Percentiles rank a stretch among this genome's conserved stretches.
phyloP scores from a whole-genome alignment of 1,284 basidiomycete species.

The Ganoderma boninense region DNA sequence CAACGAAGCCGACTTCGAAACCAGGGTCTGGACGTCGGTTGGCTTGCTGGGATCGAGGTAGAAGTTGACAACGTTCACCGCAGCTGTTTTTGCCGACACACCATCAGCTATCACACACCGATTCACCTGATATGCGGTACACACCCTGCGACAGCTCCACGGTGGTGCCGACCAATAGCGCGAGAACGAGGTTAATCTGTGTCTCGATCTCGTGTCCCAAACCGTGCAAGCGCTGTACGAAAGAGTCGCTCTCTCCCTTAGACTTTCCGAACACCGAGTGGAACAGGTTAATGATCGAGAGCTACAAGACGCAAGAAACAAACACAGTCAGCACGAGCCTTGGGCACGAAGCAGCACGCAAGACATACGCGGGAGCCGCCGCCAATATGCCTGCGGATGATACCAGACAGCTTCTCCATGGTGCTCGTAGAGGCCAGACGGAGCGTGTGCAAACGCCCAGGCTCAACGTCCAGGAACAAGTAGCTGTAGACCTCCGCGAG shows the following conservation, averaged over 20 bases:
- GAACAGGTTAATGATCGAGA: constrained; percentile 58
- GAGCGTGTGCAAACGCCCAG: constrained; percentile 61
- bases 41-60: constrained; percentile 59
- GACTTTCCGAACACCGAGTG: constrained; percentile 54
- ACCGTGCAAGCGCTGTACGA: constrained; percentile 64
- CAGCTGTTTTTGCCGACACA: constrained; percentile 41
- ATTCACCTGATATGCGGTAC: constrained; percentile 29
- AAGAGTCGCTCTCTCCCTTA: constrained; percentile 48
- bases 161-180: constrained; percentile 72
- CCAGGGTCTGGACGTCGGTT: constrained; percentile 44
- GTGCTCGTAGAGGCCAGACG: constrained; percentile 59
- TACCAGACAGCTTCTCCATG: constrained; percentile 58
- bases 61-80: constrained; percentile 63
- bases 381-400: constrained; percentile 55
- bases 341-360: constrained; percentile 39
- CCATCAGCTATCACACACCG: neutral
- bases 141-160: constrained; percentile 75
- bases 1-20: constrained; percentile 38
- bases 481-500: constrained; percentile 79
- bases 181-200: constrained; percentile 72
- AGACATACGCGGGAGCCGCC: constrained; percentile 32
- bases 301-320: constrained; percentile 45
- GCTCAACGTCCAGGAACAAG: constrained; percentile 77
- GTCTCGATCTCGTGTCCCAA: constrained; percentile 65
- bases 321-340: constrained; percentile 29